phyloP scores from a whole-genome alignment of 768 basidiomycete species.

The Gymnopilus junonius region DNA sequence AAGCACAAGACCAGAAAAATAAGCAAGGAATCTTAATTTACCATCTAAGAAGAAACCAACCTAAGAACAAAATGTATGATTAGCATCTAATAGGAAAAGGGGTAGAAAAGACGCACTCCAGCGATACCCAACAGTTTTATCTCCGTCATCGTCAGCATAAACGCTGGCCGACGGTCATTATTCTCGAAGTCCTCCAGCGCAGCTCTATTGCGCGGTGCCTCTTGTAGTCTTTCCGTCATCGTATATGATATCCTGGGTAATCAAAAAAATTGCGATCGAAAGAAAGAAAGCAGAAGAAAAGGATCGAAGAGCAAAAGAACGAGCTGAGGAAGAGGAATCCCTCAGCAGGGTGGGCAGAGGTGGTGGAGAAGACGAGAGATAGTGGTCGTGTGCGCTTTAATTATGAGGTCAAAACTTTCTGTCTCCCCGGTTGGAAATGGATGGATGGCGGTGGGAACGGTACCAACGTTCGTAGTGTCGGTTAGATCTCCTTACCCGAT shows the following conservation, averaged over 20 bases:
- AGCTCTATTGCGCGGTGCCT: neutral
- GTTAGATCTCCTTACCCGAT: neutral
- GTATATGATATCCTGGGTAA: neutral
- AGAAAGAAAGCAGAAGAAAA: neutral
- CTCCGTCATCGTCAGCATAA: neutral
- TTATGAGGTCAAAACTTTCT: constrained; percentile 1
- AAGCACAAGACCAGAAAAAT: neutral
- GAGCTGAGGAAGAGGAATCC: neutral
- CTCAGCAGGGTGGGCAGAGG: neutral
- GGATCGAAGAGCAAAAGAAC: neutral
- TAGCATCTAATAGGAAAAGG: neutral
- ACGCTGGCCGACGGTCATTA: neutral
- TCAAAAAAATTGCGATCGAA: neutral
- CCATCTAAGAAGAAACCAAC: constrained; percentile 27
- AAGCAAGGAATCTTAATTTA: neutral
- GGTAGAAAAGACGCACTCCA: constrained; percentile 17
- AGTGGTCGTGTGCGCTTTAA: neutral
- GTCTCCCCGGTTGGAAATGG: neutral
- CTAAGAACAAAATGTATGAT: neutral
- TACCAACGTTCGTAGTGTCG: neutral
- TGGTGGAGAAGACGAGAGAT: neutral
- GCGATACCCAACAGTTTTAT: constrained; percentile 12
- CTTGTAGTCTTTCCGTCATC: neutral
- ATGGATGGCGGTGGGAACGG: neutral
- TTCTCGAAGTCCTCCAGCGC: neutral